Base-by-base conservation (phyloP, 768 basidiomycete genomes). In the Rhodotorula kratochvilovae region DNA sequence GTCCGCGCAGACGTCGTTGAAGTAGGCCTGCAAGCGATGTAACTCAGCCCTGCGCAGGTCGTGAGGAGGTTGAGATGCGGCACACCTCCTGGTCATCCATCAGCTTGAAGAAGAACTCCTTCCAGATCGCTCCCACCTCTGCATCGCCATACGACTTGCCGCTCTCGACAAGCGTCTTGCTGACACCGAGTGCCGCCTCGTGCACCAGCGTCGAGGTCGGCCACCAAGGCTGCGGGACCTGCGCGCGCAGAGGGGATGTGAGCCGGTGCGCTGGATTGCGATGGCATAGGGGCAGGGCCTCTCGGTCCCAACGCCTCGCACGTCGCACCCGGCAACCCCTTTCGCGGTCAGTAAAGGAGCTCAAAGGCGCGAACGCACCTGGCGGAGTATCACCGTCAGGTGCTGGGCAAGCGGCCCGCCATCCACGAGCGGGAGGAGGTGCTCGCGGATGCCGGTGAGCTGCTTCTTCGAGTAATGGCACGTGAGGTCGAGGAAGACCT, bases 181-280 rank as follows among this genome's bases (percentile, higher is more conserved):
- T 50, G 25, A 63, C 71, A 36, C 58, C 74, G 46, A 75, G 68
- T 0, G 68, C 71, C 7, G 74, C 74, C 45, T 75, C 74, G 61
- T 75, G 74, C 0, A 75, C 71, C 31, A 70, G 65, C 0, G 74
- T 75, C n/a, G 65, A 67, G 0, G 58, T 57, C 27, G 68, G 27
- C 36, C 72, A 71, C 74, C 74, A 75, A 23, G 71, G 54, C 50
- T 75, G 74, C 21, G 71, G 74, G 25, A 60, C 48, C 61, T 68
- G 63, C 12, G 11, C n/a, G 13, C 21, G 33, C 3, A 21, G 25
- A 39, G n/a, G n/a, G n/a, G n/a, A n/a, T n/a, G n/a, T n/a, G n/a
- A n/a, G n/a, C n/a, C n/a, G n/a, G n/a, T n/a, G n/a, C n/a, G n/a
- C n/a, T n/a, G n/a, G n/a, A n/a, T n/a, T n/a, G n/a, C n/a, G n/a